Base-by-base conservation (phyloP, 768 basidiomycete species). In the Bullera alba region DNA sequence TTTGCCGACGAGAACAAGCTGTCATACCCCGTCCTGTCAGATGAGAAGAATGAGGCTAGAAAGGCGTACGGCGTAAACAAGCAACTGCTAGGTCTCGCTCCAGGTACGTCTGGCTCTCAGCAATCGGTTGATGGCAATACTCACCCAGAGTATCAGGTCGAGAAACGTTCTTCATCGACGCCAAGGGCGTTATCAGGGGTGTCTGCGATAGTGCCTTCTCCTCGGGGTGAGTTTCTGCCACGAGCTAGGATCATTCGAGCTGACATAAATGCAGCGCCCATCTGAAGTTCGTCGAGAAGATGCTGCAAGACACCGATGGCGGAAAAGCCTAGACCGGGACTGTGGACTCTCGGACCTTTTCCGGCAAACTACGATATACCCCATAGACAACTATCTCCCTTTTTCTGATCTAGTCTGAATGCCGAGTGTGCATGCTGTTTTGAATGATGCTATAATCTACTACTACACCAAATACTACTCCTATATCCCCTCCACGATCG, bases 101-200 rank as follows among this genome's bases (percentile, higher is more conserved):
- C 80, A 23, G 72, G 73, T 74, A 41, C 12, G 60, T 54, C 22
- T 25, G 16, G 15, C 26, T 5, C 17, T 7, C 10, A 21, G 2
- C n/a, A 17, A 19, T 42, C 36, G 23, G 5, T 32, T 34, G 27
- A 35, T 79, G 80, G 25, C 48, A 32, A 7, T 26, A 3, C 19
- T 50, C 2, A 23, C 38, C 26, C 7, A n/a, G 32, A 15, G n/a
- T 8, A 25, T 12, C 42, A 73, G 73, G 71, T 3, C 79, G 88
- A 12, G 79, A 81, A 28, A 90, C 87, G 2, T 83, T 87, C 63
- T 76, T 89, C 59, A 81, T 90, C 53, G 86, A 87, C 65, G 76
- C 73, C 43, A 77, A 83, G 44, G 87, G 88, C 7, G 73, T 81
- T 38, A 75, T 90, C 25, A 77, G 78, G 81, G 85, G 68, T 28